Percentiles rank a stretch among this genome's conserved stretches.
Conservation (phyloP, 169 alveolate species). For the Ichthyophthirius multifiliis region DNA sequence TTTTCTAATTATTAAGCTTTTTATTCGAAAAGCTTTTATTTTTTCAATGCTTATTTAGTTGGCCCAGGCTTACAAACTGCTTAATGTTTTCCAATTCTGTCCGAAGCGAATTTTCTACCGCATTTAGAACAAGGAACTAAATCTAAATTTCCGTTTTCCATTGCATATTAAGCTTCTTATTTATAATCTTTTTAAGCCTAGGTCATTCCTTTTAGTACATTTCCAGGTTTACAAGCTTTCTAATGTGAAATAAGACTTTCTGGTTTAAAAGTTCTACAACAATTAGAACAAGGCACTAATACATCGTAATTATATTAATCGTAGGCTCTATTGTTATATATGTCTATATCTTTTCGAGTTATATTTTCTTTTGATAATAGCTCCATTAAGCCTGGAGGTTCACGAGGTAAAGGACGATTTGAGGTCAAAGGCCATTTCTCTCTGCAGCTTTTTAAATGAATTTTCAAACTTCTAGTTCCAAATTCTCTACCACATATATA, state of each 20-base stretch:
- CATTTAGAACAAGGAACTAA: conserved; percentile 50
- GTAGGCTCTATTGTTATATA: conserved; percentile 5
- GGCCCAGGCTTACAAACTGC: conserved; percentile 39
- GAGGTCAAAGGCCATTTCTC: conserved; percentile 39
- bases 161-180: neutral
- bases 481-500: conserved; percentile 59
- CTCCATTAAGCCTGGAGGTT: neutral
- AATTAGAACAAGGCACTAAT: neutral
- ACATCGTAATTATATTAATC: neutral
- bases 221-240: neutral
- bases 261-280: conserved; percentile 20
- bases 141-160: neutral
- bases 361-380: neutral
- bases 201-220: neutral
- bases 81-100: conserved; percentile 53
- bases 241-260: conserved; percentile 7
- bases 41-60: neutral
- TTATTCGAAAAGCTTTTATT: neutral
- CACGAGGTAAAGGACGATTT: conserved; percentile 28
- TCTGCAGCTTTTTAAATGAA: conserved; percentile 50
- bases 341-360: neutral
- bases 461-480: conserved; percentile 47
- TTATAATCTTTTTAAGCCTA: neutral
- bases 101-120: conserved; percentile 54
- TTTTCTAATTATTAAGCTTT: neutral